phyloP scores from a whole-genome alignment of 2,329 filamentous ascomycete genomes.

The Fusarium papillatum region DNA sequence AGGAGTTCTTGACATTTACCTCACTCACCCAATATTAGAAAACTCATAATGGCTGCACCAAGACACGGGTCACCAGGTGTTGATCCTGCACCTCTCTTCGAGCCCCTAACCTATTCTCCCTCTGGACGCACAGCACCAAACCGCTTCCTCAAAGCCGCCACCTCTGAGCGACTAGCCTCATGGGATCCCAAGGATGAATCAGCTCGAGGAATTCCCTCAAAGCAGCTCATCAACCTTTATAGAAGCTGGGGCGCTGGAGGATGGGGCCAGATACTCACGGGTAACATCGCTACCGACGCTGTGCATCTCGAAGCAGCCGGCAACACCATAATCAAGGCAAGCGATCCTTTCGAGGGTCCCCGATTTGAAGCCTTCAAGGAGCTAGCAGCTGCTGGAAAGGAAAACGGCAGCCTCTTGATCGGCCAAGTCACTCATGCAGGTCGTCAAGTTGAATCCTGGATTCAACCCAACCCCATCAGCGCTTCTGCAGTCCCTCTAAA shows the following conservation, averaged over 20 bases:
- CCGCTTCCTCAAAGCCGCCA: slow-evolving; percentile 34
- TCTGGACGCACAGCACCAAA: slow-evolving; percentile 27
- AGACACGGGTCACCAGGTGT: slow-evolving; percentile 26
- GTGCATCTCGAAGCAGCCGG: slow-evolving; percentile 27
- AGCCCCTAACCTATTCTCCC: slow-evolving; percentile 29
- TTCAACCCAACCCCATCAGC: slow-evolving; percentile 50
- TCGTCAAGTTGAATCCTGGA: slow-evolving; percentile 32
- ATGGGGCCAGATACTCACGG: slow-evolving; percentile 28
- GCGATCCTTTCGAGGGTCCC: slow-evolving; percentile 19
- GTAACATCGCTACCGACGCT: slow-evolving; percentile 29
- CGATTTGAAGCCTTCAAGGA: slow-evolving; percentile 32
- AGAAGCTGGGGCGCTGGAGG: slow-evolving; percentile 29
- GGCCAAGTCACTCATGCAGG: slow-evolving; percentile 31
- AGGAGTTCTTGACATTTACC: not conserved
- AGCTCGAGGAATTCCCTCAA: slow-evolving; percentile 27
- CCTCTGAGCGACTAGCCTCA: slow-evolving; percentile 30
- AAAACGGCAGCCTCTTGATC: slow-evolving; percentile 21
- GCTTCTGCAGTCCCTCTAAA: slow-evolving; percentile 69
- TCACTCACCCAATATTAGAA: not conserved
- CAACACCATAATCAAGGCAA: slow-evolving; percentile 15
- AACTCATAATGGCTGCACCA: slow-evolving; percentile 10
- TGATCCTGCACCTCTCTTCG: slow-evolving; percentile 23
- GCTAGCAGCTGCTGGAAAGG: slow-evolving; percentile 19
- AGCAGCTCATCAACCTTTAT: slow-evolving; percentile 28
- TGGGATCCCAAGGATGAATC: slow-evolving; percentile 30